Conservation (phyloP, 768 basidiomycete species). For the Suillus paluster region DNA sequence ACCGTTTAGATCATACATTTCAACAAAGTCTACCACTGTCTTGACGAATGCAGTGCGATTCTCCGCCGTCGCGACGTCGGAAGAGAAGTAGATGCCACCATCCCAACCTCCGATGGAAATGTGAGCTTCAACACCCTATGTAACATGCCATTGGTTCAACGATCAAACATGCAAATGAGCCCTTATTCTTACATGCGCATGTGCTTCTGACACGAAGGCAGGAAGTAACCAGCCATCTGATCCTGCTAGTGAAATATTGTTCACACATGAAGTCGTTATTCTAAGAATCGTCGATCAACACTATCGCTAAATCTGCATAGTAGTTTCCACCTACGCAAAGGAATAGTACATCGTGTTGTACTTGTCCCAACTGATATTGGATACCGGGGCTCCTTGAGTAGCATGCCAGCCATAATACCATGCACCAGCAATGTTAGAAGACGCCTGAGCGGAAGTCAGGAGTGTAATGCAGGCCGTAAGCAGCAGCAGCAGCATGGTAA, state of each 20-base stretch:
- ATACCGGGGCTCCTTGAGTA: too few relatives aligned
- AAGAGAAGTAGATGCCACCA: slow-evolving; percentile 65
- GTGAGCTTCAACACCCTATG: slow-evolving; percentile 57
- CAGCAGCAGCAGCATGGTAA: neutral
- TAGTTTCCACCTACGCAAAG: slow-evolving; percentile 51
- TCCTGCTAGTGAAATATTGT: slow-evolving; percentile 3
- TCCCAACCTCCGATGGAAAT: slow-evolving; percentile 73
- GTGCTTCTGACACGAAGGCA: slow-evolving; percentile 12
- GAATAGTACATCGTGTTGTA: slow-evolving; percentile 62
- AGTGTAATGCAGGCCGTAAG: neutral
- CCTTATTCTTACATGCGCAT: slow-evolving; percentile 11
- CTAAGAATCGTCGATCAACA: neutral
- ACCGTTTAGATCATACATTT: slow-evolving; percentile 56
- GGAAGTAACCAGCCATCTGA: slow-evolving; percentile 5
- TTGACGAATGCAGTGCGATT: slow-evolving; percentile 64
- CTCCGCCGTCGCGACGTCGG: slow-evolving; percentile 52
- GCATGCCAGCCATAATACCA: slow-evolving; percentile 10
- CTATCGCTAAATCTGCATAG: neutral
- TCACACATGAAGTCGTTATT: slow-evolving; percentile 10
- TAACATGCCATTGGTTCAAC: neutral
- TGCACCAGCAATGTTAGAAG: neutral
- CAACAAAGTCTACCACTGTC: slow-evolving; percentile 52
- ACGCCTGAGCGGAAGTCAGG: neutral
- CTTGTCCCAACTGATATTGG: slow-evolving; percentile 50
- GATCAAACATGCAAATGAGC: neutral